These are phyloP conservation scores for Aegilops umbellulata DNA, from an alignment of 176 grass and related monocot species.

Conservation along the genomic window DNA sequence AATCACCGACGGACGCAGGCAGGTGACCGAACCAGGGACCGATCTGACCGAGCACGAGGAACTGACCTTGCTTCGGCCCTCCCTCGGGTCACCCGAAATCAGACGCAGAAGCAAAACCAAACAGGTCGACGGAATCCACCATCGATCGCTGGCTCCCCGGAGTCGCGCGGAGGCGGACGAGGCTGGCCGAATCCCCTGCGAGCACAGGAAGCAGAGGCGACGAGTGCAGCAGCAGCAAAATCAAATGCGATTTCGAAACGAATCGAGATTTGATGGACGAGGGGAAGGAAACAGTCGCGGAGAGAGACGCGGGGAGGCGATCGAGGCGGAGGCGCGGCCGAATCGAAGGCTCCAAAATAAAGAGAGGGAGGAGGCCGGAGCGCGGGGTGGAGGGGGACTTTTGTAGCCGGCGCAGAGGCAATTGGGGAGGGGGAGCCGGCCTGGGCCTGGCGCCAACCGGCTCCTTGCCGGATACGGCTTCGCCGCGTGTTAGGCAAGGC, in stretches of 20 bases:
- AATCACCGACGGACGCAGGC: not conserved
- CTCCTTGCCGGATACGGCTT: slow-evolving; percentile 18
- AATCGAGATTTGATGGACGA: not conserved
- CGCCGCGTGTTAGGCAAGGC: not conserved
- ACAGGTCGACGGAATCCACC: no score
- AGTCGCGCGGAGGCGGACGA: not conserved
- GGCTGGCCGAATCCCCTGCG: slow-evolving; percentile 23
- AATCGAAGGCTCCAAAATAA: not conserved
- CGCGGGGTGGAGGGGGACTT: not conserved
- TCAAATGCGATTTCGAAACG: not conserved
- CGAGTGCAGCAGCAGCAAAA: not conserved
- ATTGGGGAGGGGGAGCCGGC: not conserved
- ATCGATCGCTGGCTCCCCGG: not conserved
- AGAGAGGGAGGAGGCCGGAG: not conserved
- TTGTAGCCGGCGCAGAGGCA: slow-evolving; percentile 26
- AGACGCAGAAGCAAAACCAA: no score
- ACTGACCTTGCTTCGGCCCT: slow-evolving; percentile 31
- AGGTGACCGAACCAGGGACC: slow-evolving; percentile 13
- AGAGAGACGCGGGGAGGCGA: not conserved
- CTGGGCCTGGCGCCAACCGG: slow-evolving; percentile 5
- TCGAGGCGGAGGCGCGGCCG: not conserved
- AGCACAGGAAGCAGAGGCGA: not conserved
- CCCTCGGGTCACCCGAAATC: no score
- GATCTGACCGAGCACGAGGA: not conserved
- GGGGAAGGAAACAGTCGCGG: no score